Percentiles rank a stretch among this genome's conserved stretches.
Conservation (phyloP, 2,329 filamentous ascomycete genomes). For the Fusarium cicatricum region DNA sequence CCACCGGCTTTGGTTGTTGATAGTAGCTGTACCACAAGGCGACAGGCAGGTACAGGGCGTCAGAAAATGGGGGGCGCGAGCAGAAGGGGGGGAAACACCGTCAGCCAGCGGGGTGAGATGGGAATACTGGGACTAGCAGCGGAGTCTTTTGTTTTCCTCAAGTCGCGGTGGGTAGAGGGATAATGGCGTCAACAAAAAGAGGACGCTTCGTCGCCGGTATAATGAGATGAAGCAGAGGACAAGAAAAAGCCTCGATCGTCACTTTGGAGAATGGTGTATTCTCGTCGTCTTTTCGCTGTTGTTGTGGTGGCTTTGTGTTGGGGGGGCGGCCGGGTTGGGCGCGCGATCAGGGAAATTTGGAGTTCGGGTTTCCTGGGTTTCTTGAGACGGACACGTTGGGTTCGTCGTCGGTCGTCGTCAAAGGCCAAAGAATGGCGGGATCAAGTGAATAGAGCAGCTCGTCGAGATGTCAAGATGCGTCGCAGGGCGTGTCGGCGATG, state of each 20-base stretch:
- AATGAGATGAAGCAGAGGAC: slow-evolving; percentile 3
- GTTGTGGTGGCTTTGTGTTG: slow-evolving; percentile 29
- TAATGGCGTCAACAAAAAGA: slow-evolving; percentile 28
- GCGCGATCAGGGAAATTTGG: slow-evolving; percentile 38
- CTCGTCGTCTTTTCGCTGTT: slow-evolving; percentile 14
- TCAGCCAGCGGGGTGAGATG: slow-evolving; percentile 33
- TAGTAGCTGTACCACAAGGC: slow-evolving; percentile 40
- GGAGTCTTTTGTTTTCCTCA: slow-evolving; percentile 32
- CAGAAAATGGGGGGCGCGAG: slow-evolving; percentile 30
- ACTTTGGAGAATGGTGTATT: slow-evolving; percentile 12
- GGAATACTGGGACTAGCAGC: slow-evolving; percentile 13
- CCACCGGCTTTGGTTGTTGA: slow-evolving; percentile 42
- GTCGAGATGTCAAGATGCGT: slow-evolving; percentile 33
- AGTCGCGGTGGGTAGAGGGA: slow-evolving; percentile 22
- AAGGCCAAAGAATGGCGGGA: slow-evolving; percentile 30
- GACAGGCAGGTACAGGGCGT: slow-evolving; percentile 39
- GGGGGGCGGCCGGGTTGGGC: slow-evolving; percentile 34
- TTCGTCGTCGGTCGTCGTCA: slow-evolving; percentile 38
- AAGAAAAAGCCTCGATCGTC: slow-evolving; percentile 2
- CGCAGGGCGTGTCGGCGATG: slow-evolving; percentile 36
- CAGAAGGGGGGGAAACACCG: slow-evolving; percentile 32
- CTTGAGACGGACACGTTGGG: slow-evolving; percentile 33
- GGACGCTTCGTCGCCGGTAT: slow-evolving; percentile 38
- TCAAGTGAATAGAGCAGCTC: slow-evolving; percentile 20
- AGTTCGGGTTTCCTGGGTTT: slow-evolving; percentile 21